Evolutionary conservation across 2,329 filamentous ascomycete genomes (phyloP).

Genomic region (Calonectria leucothoes): DNA sequence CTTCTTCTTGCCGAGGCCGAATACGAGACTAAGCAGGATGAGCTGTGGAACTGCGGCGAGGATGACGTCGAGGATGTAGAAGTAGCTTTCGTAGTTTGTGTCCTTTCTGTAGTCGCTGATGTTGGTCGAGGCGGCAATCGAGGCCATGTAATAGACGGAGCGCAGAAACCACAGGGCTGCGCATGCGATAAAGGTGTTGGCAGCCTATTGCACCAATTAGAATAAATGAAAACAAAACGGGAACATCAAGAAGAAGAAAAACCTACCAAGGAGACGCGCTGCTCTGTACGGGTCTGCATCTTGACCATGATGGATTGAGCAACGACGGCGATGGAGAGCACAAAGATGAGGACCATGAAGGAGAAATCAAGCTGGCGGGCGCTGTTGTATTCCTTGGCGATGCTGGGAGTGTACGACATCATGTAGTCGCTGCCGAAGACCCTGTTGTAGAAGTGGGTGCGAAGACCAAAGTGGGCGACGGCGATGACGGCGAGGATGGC

Average conservation of each 20-base stretch:
- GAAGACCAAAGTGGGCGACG: slow-evolving; percentile 32
- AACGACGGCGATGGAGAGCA: slow-evolving; percentile 24
- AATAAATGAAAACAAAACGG: not conserved
- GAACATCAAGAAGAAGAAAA: no score
- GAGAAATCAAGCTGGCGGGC: slow-evolving; percentile 23
- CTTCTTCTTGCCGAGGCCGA: slow-evolving; percentile 40
- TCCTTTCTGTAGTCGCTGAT: not conserved
- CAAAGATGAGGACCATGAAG: slow-evolving; percentile 31
- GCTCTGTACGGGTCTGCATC: slow-evolving; percentile 22
- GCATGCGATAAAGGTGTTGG: slow-evolving; percentile 37
- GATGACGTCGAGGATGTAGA: slow-evolving; percentile 37
- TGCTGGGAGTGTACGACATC: not conserved
- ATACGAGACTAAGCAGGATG: slow-evolving; percentile 39
- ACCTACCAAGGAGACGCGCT: slow-evolving; percentile 30
- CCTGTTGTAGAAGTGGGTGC: slow-evolving; percentile 18
- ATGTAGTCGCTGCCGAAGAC: not conserved
- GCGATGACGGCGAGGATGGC: slow-evolving; percentile 28
- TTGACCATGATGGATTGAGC: slow-evolving; percentile 37
- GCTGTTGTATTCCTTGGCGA: not conserved
- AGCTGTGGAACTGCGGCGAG: slow-evolving; percentile 41
- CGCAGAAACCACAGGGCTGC: slow-evolving; percentile 41
- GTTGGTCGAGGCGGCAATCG: slow-evolving; percentile 19
- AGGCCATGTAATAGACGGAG: slow-evolving; percentile 37
- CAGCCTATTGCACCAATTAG: slow-evolving; percentile 27
- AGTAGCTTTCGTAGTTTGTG: slow-evolving; percentile 2